These are phyloP conservation scores for Metschnikowia rubicola DNA, from an alignment of 805 yeast genomes.

Conservation along the genomic window DNA sequence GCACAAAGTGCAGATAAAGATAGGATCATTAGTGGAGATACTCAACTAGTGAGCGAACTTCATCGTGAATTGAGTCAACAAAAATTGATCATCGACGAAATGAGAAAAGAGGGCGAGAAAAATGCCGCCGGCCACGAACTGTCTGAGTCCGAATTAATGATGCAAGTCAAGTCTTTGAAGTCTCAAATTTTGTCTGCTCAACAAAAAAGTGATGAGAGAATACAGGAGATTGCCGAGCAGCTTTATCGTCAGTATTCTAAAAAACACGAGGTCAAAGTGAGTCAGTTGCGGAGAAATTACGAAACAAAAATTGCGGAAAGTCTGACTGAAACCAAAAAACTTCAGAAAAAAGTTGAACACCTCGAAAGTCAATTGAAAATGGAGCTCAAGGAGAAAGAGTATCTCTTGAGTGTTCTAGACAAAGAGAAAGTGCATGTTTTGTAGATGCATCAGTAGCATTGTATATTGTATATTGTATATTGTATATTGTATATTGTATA, in stretches of 20 bases:
- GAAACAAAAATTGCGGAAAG: constrained; percentile 38
- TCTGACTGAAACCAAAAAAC: constrained; percentile 41
- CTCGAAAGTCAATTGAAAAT: constrained; percentile 34
- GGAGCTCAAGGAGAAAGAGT: constrained; percentile 35
- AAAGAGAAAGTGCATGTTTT: background rate
- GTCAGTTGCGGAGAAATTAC: constrained; percentile 39
- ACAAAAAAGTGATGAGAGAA: constrained; percentile 48
- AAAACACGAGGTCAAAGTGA: constrained; percentile 72
- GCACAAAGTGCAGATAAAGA: constrained; percentile 23
- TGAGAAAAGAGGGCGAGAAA: constrained; percentile 2
- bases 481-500: background rate
- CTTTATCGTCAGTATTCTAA: constrained; percentile 70
- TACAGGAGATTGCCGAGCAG: constrained; percentile 64
- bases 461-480: background rate
- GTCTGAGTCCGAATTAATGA: constrained; percentile 8
- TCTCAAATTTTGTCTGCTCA: constrained; percentile 38
- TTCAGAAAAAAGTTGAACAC: constrained; percentile 51
- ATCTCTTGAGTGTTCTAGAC: constrained; percentile 13
- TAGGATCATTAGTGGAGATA: constrained; percentile 29
- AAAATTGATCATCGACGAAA: constrained; percentile 14
- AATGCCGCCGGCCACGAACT: background rate
- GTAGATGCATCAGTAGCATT: background rate
- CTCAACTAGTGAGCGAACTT: constrained; percentile 28
- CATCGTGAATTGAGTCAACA: constrained; percentile 21
- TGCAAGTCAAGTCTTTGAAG: constrained; percentile 21